Conservation (phyloP, 2,329 filamentous ascomycete genomes). For the Nemania abortiva region DNA sequence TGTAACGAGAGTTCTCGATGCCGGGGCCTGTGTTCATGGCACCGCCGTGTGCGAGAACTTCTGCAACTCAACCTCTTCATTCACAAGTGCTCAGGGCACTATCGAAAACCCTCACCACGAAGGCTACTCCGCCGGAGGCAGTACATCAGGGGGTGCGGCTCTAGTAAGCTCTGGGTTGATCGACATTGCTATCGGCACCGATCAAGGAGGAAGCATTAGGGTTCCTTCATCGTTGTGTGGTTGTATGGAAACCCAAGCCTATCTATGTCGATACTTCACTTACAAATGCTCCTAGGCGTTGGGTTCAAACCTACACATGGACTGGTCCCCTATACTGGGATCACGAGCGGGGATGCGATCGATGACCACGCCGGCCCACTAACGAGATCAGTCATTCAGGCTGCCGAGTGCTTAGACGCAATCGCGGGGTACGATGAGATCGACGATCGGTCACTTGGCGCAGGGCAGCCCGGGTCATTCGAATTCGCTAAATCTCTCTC, state of each 20-base stretch:
- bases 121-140: slow-evolving; percentile 61
- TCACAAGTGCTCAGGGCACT: slow-evolving; percentile 58
- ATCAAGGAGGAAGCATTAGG: slow-evolving; percentile 54
- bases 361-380: slow-evolving; percentile 52
- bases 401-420: slow-evolving; percentile 49
- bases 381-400: slow-evolving; percentile 43
- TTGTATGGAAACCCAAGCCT: too few species aligned
- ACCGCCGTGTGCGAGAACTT: slow-evolving; percentile 60
- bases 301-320: slow-evolving; percentile 52
- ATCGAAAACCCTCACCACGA: slow-evolving; percentile 61
- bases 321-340: slow-evolving; percentile 53
- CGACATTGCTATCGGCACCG: slow-evolving; percentile 53
- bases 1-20: slow-evolving; percentile 56
- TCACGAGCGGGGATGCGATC: slow-evolving; percentile 47
- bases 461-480: background rate
- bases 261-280: too few species aligned
- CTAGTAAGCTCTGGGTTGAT: slow-evolving; percentile 55
- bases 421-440: slow-evolving; percentile 45
- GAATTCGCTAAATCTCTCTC: background rate
- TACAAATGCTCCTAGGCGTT: slow-evolving; percentile 37
- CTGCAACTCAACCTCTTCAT: slow-evolving; percentile 56
- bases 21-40: slow-evolving; percentile 49
- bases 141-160: slow-evolving; percentile 57
- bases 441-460: background rate
- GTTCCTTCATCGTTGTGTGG: slow-evolving; percentile 50